Conservation (phyloP, 768 basidiomycete species). For the Cystofilobasidium bisporidii region DNA sequence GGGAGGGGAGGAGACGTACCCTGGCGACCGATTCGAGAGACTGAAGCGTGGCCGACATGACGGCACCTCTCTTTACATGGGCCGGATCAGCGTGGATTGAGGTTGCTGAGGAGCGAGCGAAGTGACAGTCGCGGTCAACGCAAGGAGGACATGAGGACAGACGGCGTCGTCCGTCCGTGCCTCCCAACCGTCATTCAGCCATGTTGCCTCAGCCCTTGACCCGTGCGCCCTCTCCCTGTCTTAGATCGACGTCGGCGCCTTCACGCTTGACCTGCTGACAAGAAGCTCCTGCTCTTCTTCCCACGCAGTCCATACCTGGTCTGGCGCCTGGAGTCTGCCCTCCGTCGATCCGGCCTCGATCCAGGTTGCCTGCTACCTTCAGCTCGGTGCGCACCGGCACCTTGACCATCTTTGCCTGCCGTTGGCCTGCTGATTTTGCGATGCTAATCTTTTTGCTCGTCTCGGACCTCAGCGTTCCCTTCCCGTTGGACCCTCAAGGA, state of each 20-base stretch:
- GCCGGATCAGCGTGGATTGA: no score
- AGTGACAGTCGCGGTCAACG: no score
- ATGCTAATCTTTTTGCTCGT: no score
- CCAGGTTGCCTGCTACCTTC: conserved; percentile 22
- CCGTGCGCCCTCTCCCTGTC: neutral
- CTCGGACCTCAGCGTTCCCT: conserved; percentile 1
- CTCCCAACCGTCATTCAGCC: no score
- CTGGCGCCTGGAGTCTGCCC: conserved; percentile 22
- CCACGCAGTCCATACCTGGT: conserved; percentile 22
- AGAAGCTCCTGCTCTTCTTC: neutral
- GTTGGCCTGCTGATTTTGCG: no score
- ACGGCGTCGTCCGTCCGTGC: neutral
- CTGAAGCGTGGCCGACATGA: neutral
- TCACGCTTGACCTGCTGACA: neutral
- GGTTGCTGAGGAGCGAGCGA: no score
- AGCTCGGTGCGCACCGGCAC: conserved; percentile 6
- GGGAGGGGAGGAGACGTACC: neutral
- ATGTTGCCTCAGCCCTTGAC: neutral
- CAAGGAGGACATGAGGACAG: no score
- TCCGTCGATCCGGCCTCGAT: conserved; percentile 20
- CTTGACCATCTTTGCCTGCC: neutral
- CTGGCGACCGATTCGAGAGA: neutral
- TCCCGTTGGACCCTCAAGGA: conserved; percentile 19
- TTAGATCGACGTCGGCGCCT: neutral
- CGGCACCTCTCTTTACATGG: no score